Base-by-base conservation (phyloP, 371 early-diverging fungal species). In the Mucor indicus region DNA sequence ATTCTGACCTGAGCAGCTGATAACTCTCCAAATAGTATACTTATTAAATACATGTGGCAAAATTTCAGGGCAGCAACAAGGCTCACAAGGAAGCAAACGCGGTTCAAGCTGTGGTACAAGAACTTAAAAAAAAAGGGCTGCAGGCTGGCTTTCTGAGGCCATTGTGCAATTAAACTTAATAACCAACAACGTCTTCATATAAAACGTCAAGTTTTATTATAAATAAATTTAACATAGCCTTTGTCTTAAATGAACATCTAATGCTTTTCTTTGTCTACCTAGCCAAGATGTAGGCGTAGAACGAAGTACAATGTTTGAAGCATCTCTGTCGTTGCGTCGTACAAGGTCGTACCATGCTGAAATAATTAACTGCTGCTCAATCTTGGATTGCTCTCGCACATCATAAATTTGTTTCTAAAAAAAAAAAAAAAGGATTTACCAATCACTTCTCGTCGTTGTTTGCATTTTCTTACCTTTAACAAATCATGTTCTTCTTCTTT, bases 321-420 rank as follows among this genome's bases (percentile, higher is more conserved):
- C 65, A 57, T 76, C 87, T 59, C 84, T 58, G 60, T 79, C 72
- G 55, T 63, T 76, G 54, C 79, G 77, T 25, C 72, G 55, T 1
- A 71, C 83, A 24, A 83, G 51, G 43, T 86, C 82, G 55, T 86
- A 79, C 90, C 89, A 90, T 12, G 91, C 89, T 1, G 87, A 81
- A 22, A 85, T 67, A 50, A 93, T 82, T 44, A 89, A 60, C 38
- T 67, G 71, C 54, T 86, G 85, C 50, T 93, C 94, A 37, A 85
- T 75, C 39, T 65, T 82, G 51, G 64, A 80, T 72, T 66, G 79
- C 19, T 56, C 75, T 40, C 70, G 81, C 24, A 84, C 71, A 62
- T 87, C 86, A 16, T 81, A 75, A 25, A 77, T 68, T 66, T 87
- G 79, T 59, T 84, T 79, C 77, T 90, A 72, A 48, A 40, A 38